These are phyloP conservation scores for Penicillium longicatenatum DNA, from an alignment of 495 filamentous ascomycete species.

Conservation along the genomic window DNA sequence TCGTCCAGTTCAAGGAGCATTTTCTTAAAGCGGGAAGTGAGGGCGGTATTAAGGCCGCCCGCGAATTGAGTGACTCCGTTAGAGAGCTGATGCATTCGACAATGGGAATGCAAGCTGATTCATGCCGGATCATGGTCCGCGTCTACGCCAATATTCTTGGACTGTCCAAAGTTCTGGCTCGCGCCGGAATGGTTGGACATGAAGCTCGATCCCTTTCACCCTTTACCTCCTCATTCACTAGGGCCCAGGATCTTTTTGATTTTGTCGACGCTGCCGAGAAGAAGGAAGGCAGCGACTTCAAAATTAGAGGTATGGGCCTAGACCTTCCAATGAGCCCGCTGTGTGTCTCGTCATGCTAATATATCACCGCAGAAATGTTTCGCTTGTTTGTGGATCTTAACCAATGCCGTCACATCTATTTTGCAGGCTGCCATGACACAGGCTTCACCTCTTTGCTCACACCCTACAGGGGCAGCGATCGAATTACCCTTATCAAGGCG, in stretches of 20 bases:
- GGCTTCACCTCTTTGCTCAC: conserved; percentile 59
- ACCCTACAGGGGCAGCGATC: conserved; percentile 48
- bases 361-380: conserved; percentile 50
- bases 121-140: conserved; percentile 61
- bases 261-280: conserved; percentile 63
- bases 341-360: background rate
- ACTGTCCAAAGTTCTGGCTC: conserved; percentile 52
- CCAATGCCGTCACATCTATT: conserved; percentile 69
- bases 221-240: conserved; percentile 60
- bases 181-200: conserved; percentile 47
- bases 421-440: conserved; percentile 63
- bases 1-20: conserved; percentile 53
- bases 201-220: conserved; percentile 55
- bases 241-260: conserved; percentile 59
- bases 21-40: conserved; percentile 52
- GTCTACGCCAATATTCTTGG: conserved; percentile 60
- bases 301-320: conserved; percentile 52
- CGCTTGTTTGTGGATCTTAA: conserved; percentile 58
- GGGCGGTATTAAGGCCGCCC: conserved; percentile 60
- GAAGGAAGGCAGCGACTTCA: conserved; percentile 62
- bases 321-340: background rate
- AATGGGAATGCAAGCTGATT: conserved; percentile 48
- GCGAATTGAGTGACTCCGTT: conserved; percentile 52
- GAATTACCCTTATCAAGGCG: conserved; percentile 56
- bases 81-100: conserved; percentile 46